Conservation (phyloP, 2,329 filamentous ascomycete species). For the Ceratocystis lukuohia region DNA sequence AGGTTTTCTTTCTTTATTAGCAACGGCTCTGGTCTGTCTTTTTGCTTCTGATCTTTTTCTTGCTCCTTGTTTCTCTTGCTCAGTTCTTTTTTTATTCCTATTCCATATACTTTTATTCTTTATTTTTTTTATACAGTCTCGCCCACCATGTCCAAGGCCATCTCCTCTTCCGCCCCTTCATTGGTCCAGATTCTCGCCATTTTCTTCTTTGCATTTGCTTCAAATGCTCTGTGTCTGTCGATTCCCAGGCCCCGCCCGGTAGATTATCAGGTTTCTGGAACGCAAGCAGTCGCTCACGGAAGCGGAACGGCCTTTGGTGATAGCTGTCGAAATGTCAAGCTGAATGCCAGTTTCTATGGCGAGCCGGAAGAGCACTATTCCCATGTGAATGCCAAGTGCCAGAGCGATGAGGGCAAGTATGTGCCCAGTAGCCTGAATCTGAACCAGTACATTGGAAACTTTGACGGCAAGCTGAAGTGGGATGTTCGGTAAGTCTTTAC, state of each 20-base stretch:
- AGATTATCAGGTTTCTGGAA: not conserved
- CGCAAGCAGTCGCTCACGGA: not conserved
- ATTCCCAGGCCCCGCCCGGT: not conserved
- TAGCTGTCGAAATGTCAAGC: conserved; percentile 12
- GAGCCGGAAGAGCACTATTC: conserved; percentile 13
- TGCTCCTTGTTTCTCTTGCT: not conserved
- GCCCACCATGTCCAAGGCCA: not conserved
- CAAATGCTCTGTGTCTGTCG: not conserved
- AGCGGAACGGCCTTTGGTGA: conserved; percentile 9
- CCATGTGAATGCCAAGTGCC: conserved; percentile 10
- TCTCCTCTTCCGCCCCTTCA: not conserved
- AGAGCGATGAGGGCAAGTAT: conserved; percentile 2
- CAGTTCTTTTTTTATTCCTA: not conserved
- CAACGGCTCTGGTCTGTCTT: not conserved
- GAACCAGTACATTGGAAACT: conserved; percentile 13
- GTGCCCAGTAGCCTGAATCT: conserved; percentile 8
- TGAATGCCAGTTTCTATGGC: conserved; percentile 13
- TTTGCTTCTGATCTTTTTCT: not conserved
- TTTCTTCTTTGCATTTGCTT: not conserved
- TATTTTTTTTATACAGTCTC: not conserved
- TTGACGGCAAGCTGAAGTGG: conserved; percentile 18
- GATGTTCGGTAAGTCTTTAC: conserved; percentile 14
- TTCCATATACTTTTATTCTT: not conserved
- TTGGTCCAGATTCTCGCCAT: not conserved
- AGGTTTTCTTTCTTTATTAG: not conserved